Conservation (phyloP, 179 eudicot genomes). For the Silene coronaria region DNA sequence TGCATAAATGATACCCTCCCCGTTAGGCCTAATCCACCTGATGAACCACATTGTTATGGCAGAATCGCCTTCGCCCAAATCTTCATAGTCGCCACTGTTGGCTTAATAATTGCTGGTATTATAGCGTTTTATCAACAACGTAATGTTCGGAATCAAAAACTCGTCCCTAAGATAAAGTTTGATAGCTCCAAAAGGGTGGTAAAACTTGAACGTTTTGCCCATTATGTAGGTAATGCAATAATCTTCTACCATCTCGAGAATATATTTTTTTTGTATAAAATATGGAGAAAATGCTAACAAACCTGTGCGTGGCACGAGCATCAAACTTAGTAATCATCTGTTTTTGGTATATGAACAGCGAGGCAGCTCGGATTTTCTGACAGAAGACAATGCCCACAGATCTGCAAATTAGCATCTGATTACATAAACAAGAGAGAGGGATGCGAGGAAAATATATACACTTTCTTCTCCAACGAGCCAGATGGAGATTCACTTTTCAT, state of each 20-base stretch:
- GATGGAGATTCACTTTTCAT: slow-evolving; percentile 87
- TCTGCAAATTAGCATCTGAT: slow-evolving; percentile 77
- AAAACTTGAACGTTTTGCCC: slow-evolving; percentile 69
- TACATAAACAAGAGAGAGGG: slow-evolving; percentile 76
- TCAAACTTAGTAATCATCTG: background rate
- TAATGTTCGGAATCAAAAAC: slow-evolving; percentile 40
- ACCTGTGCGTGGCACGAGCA: background rate
- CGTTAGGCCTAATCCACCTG: slow-evolving; percentile 5
- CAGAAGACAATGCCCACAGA: slow-evolving; percentile 65
- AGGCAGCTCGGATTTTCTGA: slow-evolving; percentile 85
- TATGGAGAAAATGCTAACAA: background rate
- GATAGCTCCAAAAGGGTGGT: slow-evolving; percentile 53
- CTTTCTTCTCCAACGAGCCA: slow-evolving; percentile 57
- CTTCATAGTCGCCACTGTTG: slow-evolving; percentile 53
- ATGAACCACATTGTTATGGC: slow-evolving; percentile 31
- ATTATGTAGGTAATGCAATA: slow-evolving; percentile 74
- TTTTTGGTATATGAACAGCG: slow-evolving; percentile 42
- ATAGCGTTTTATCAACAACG: slow-evolving; percentile 40
- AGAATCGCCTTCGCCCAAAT: slow-evolving; percentile 41
- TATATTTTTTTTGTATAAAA: too few species aligned
- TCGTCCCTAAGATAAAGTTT: slow-evolving; percentile 47
- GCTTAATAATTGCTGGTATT: slow-evolving; percentile 51
- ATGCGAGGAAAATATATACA: slow-evolving; percentile 70
- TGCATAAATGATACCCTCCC: slow-evolving; percentile 16
- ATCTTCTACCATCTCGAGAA: slow-evolving; percentile 15